Conservation (phyloP, 495 filamentous ascomycete species). For the Cercophora sp. region DNA sequence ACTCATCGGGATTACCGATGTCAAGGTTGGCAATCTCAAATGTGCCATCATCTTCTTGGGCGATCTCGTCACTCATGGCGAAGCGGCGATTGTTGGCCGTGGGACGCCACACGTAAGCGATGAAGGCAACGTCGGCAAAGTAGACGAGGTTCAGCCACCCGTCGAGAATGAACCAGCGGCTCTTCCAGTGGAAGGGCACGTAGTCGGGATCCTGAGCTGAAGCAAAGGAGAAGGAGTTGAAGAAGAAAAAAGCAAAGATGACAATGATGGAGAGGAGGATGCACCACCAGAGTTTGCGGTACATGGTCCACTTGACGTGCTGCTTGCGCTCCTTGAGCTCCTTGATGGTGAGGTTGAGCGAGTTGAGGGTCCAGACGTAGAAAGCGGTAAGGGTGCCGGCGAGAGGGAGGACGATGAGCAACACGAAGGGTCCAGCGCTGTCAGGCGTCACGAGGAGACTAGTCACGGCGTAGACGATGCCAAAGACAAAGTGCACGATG, state of each 20-base stretch:
- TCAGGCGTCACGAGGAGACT: slow-evolving; percentile 86
- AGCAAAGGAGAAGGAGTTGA: slow-evolving; percentile 92
- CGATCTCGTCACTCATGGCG: slow-evolving; percentile 98
- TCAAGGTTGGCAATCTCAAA: slow-evolving; percentile 84
- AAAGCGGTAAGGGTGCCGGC: slow-evolving; percentile 92
- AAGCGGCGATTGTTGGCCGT: slow-evolving; percentile 96
- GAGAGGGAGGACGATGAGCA: slow-evolving; percentile 90
- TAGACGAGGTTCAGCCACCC: slow-evolving; percentile 98
- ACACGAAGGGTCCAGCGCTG: slow-evolving; percentile 72
- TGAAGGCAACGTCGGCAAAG: slow-evolving; percentile 80
- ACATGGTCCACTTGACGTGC: slow-evolving; percentile 90
- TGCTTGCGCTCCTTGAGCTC: slow-evolving; percentile 92
- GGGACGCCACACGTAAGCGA: slow-evolving; percentile 96
- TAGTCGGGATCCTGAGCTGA: slow-evolving; percentile 78
- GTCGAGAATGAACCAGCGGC: slow-evolving; percentile 94
- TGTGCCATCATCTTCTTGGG: slow-evolving; percentile 92
- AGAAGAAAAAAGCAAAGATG: slow-evolving; percentile 92
- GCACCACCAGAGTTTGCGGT: slow-evolving; percentile 98
- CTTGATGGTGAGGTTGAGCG: slow-evolving; percentile 90
- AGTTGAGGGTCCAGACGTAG: slow-evolving; percentile 98
- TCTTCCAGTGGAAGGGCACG: slow-evolving; percentile 93
- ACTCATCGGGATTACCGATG: slow-evolving; percentile 67
- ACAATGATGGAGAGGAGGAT: slow-evolving; percentile 88
- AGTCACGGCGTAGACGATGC: slow-evolving; percentile 86
- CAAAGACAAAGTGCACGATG: slow-evolving; percentile 89